phyloP scores from a whole-genome alignment of 2,329 filamentous ascomycete species.

The Dactylonectria macrodidyma region DNA sequence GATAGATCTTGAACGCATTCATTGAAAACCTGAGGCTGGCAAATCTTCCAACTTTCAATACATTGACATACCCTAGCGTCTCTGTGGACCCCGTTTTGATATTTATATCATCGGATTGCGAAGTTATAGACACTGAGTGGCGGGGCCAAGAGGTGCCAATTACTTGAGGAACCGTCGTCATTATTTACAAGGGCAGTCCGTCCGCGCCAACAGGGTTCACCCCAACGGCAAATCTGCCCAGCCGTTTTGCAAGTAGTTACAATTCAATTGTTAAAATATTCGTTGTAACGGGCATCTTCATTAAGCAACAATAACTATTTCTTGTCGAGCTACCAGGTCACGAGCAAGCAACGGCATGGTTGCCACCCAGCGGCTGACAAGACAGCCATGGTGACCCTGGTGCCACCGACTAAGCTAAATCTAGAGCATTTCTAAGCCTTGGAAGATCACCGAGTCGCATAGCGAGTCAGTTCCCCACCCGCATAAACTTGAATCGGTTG shows the following conservation, averaged over 20 bases:
- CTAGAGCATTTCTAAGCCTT: background rate
- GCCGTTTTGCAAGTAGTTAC: background rate
- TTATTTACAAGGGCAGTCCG: no score
- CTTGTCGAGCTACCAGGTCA: background rate
- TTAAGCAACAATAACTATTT: background rate
- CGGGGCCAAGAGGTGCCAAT: no score
- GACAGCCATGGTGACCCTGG: background rate
- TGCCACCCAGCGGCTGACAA: background rate
- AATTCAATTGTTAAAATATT: background rate
- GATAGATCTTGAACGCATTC: background rate
- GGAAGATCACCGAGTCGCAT: background rate
- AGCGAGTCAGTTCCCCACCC: background rate
- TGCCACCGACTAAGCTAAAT: background rate
- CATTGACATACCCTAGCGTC: background rate
- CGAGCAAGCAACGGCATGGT: background rate
- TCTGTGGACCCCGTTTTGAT: background rate
- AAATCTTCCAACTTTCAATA: background rate
- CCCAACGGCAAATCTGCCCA: no score
- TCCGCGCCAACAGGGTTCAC: no score
- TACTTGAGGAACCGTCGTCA: no score
- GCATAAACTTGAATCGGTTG: background rate
- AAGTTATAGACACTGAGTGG: background rate
- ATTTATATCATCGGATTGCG: background rate
- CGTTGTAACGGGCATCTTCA: background rate
- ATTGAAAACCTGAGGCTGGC: background rate